A percentile compares a stretch with the other conserved stretches of the same genome.
phyloP scores from a whole-genome alignment of 331 rosid genomes.

The Acacia concinna region DNA sequence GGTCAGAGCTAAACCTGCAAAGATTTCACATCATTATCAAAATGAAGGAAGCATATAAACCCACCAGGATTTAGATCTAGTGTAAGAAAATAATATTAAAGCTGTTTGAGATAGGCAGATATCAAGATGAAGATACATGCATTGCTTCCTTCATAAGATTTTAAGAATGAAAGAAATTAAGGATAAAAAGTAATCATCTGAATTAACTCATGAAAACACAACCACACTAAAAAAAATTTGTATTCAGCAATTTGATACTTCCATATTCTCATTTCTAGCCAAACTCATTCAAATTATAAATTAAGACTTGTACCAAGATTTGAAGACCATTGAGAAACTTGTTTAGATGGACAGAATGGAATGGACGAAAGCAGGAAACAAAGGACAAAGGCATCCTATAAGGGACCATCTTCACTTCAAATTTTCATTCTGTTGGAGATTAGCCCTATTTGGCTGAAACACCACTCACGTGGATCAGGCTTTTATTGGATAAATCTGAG shows the following conservation, averaged over 20 bases:
- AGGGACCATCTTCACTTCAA: background rate
- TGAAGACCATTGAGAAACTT: background rate
- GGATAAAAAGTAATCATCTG: background rate
- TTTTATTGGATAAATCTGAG: too few relatives aligned
- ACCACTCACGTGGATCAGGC: too few relatives aligned
- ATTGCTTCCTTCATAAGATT: slow-evolving; percentile 10
- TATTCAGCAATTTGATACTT: background rate
- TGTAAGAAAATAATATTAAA: slow-evolving; percentile 20
- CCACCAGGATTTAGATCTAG: slow-evolving; percentile 17
- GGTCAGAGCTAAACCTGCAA: slow-evolving; percentile 93
- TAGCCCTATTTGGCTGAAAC: too few relatives aligned
- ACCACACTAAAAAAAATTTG: background rate
- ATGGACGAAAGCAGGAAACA: background rate
- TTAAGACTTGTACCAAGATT: background rate
- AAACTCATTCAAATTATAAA: background rate
- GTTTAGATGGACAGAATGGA: background rate
- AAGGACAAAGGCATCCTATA: background rate
- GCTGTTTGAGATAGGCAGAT: background rate
- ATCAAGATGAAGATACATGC: slow-evolving; percentile 9
- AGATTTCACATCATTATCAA: slow-evolving; percentile 40
- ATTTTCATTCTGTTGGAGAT: background rate
- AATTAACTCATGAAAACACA: background rate
- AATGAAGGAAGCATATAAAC: slow-evolving; percentile 22
- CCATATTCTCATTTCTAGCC: background rate
- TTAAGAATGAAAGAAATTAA: slow-evolving; percentile 9